Evolutionary conservation across 1,139 yeast species (phyloP).

Genomic region (Wickerhamiella pararugosa): DNA sequence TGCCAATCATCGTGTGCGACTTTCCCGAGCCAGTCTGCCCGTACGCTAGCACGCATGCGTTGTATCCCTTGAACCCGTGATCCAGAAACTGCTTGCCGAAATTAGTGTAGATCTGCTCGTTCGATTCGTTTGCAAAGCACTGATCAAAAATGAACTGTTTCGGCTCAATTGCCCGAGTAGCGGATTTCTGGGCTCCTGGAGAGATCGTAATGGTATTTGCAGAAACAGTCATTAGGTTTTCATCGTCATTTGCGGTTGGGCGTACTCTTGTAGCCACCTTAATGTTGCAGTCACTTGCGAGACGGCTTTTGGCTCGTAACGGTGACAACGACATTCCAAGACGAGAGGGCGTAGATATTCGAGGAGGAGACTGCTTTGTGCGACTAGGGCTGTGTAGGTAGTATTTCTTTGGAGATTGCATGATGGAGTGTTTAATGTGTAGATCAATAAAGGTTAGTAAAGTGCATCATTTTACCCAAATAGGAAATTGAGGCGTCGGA

Average conservation of each 20-base stretch:
- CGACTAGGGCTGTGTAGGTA: too few relatives aligned
- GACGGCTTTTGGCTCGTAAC: too few relatives aligned
- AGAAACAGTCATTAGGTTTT: slow-evolving; percentile 20
- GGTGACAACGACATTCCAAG: too few relatives aligned
- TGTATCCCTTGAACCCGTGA: slow-evolving; percentile 53
- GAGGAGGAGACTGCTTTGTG: too few relatives aligned
- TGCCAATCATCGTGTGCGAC: slow-evolving; percentile 63
- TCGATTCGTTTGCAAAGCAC: slow-evolving; percentile 42
- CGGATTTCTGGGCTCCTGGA: slow-evolving; percentile 14
- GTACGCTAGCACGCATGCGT: slow-evolving; percentile 59
- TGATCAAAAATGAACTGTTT: slow-evolving; percentile 39
- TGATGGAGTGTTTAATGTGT: too few relatives aligned
- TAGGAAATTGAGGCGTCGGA: too few relatives aligned
- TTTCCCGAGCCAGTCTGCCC: slow-evolving; percentile 73
- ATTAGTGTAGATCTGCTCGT: slow-evolving; percentile 32
- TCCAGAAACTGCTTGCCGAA: slow-evolving; percentile 46
- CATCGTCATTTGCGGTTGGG: slow-evolving; percentile 23
- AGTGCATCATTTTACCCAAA: too few relatives aligned
- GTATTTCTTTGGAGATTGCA: too few relatives aligned
- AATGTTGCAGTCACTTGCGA: slow-evolving; percentile 19
- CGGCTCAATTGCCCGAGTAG: slow-evolving; percentile 16
- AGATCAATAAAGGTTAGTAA: too few relatives aligned
- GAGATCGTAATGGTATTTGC: slow-evolving; percentile 18
- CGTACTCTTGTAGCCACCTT: slow-evolving; percentile 28
- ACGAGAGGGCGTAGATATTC: too few relatives aligned